Percentiles rank a stretch among this genome's conserved stretches.
Evolutionary conservation across 2,329 filamentous ascomycete species (phyloP).

Genomic region (Trichocomaceae sp.): DNA sequence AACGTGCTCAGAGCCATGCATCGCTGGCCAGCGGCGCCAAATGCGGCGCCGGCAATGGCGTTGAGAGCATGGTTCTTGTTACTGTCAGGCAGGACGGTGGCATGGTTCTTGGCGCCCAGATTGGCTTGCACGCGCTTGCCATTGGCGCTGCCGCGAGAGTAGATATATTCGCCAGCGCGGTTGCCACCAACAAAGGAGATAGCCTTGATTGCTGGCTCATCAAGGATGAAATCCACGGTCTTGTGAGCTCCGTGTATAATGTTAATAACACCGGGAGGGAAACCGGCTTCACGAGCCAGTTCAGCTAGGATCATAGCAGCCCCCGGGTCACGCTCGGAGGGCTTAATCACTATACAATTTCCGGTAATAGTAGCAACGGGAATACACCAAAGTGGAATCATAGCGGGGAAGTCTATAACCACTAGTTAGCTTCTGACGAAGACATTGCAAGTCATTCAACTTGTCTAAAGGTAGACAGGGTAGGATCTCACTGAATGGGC

Average conservation of each 20-base stretch:
- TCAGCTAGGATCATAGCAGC: constrained; percentile 57
- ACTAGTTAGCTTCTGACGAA: not conserved
- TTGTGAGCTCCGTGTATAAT: constrained; percentile 57
- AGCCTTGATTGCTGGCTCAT: constrained; percentile 59
- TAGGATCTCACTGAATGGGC: constrained; percentile 54
- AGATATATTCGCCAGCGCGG: constrained; percentile 61
- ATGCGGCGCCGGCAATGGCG: constrained; percentile 59
- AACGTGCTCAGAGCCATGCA: constrained; percentile 61
- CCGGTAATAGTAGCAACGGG: constrained; percentile 57
- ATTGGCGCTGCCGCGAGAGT: constrained; percentile 53
- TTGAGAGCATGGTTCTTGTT: constrained; percentile 62
- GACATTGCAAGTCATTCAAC: not conserved
- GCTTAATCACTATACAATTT: constrained; percentile 57
- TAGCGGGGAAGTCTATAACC: constrained; percentile 57
- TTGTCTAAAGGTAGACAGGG: too few relatives aligned
- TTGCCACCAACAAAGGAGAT: constrained; percentile 61
- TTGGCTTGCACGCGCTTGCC: constrained; percentile 63
- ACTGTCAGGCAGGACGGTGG: constrained; percentile 57
- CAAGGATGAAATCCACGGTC: constrained; percentile 60
- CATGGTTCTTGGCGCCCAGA: constrained; percentile 62
- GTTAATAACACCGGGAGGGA: constrained; percentile 58
- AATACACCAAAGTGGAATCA: constrained; percentile 64
- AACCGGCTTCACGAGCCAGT: constrained; percentile 53
- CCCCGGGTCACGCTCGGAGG: constrained; percentile 57
- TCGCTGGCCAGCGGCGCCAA: constrained; percentile 59